Evolutionary conservation across 2,329 filamentous ascomycete species (phyloP).

Genomic region (Byssoonygena ceratinophila): DNA sequence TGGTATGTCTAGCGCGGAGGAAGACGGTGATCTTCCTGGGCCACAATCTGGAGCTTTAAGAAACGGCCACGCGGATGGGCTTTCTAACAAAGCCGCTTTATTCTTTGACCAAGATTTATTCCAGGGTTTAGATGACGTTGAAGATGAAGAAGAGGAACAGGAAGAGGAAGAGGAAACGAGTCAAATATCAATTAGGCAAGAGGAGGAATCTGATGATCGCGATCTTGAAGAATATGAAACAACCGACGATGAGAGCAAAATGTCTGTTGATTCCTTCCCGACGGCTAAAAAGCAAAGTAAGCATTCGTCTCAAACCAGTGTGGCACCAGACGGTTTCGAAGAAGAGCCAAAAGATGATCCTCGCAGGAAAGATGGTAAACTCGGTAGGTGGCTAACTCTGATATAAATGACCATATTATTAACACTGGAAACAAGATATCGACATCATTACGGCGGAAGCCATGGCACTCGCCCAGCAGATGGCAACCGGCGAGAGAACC

Average conservation of each 20-base stretch:
- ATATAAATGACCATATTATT: conserved; percentile 5
- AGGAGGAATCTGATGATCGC: conserved; percentile 36
- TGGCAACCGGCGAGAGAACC: conserved; percentile 75
- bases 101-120: conserved; percentile 98
- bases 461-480: conserved; percentile 89
- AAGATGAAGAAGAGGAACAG: conserved; percentile 39
- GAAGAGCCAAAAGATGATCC: conserved; percentile 28
- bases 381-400: conserved; percentile 30
- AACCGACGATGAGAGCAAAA: conserved; percentile 17
- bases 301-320: conserved; percentile 30
- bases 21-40: conserved; percentile 35
- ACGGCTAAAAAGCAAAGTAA: conserved; percentile 18
- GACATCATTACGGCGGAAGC: conserved; percentile 99
- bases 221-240: conserved; percentile 24
- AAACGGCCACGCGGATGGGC: conserved; percentile 34
- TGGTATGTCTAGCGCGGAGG: conserved; percentile 52
- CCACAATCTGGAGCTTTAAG: conserved; percentile 10
- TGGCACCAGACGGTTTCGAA: conserved; percentile 18
- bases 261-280: not conserved
- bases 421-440: conserved; percentile 52
- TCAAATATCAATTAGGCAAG: conserved; percentile 20
- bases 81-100: conserved; percentile 74
- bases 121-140: conserved; percentile 57
- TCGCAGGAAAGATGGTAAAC: conserved; percentile 33
- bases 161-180: conserved; percentile 41